Conservation (phyloP, 345 rosid genomes). For the Arabidopsis arenosa region DNA sequence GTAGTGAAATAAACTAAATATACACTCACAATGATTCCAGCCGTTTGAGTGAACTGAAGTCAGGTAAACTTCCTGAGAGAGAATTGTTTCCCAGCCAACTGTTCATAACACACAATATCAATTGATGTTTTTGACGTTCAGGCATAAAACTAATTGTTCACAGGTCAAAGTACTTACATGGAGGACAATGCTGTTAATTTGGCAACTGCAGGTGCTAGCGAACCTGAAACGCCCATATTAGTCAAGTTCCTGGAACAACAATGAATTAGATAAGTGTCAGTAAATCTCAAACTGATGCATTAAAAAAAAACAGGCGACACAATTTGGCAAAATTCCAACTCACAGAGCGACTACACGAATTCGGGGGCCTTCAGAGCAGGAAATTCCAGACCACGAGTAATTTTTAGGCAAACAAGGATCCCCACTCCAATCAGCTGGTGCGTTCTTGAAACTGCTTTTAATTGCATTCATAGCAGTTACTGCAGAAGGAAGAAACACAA, state of each 20-base stretch:
- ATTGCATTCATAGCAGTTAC: constrained; percentile 61
- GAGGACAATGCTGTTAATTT: constrained; percentile 72
- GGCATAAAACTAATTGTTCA: not conserved
- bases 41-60: constrained; percentile 61
- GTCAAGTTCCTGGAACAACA: constrained; percentile 72
- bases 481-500: constrained; percentile 40
- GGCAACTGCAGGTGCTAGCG: constrained; percentile 60
- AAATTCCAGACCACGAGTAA: constrained; percentile 82
- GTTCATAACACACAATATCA: constrained; percentile 41
- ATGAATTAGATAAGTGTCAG: constrained; percentile 28
- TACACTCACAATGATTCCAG: constrained; percentile 69
- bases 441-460: constrained; percentile 54
- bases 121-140: not conserved
- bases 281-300: constrained; percentile 22
- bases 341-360: constrained; percentile 74
- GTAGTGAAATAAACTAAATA: constrained; percentile 6
- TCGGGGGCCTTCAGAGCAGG: constrained; percentile 67
- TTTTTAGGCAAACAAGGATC: constrained; percentile 84
- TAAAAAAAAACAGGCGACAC: not conserved
- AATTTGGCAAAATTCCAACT: constrained; percentile 47
- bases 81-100: constrained; percentile 81
- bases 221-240: constrained; percentile 71
- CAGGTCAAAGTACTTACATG: constrained; percentile 61
- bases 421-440: constrained; percentile 83
- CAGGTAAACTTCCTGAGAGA: constrained; percentile 74